These are phyloP conservation scores for Anastatica hierochuntica DNA, from an alignment of 345 rosid genomes.

Conservation along the genomic window DNA sequence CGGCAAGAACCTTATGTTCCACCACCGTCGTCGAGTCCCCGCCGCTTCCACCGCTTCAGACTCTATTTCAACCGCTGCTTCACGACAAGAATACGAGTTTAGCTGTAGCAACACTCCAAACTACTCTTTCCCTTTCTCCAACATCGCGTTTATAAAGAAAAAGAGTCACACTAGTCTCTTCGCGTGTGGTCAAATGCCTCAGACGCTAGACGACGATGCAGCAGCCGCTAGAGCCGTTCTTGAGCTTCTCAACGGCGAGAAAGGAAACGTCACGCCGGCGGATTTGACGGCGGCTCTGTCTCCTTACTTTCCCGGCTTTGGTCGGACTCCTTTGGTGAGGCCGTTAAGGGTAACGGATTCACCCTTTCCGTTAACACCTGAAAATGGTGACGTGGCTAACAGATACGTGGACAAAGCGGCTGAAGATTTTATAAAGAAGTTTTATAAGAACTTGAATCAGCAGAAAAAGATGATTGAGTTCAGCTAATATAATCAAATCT, in stretches of 20 bases:
- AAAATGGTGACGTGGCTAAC: conserved; percentile 39
- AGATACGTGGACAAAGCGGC: conserved; percentile 61
- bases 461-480: conserved; percentile 34
- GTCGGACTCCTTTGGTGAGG: conserved; percentile 67
- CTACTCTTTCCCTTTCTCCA: conserved; percentile 38
- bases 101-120: conserved; percentile 91
- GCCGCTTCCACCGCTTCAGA: conserved; percentile 12
- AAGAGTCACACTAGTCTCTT: conserved; percentile 37
- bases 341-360: conserved; percentile 90
- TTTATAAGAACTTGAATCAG: conserved; percentile 54
- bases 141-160: conserved; percentile 29
- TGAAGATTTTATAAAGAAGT: conserved; percentile 71
- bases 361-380: conserved; percentile 61
- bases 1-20: conserved; percentile 69
- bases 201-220: conserved; percentile 44
- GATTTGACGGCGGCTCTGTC: conserved; percentile 60
- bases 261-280: conserved; percentile 19
- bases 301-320: conserved; percentile 72
- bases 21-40: conserved; percentile 25
- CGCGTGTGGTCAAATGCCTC: conserved; percentile 52
- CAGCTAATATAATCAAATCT: not conserved
- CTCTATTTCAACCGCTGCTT: conserved; percentile 27
- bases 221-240: conserved; percentile 42
- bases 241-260: conserved; percentile 46
- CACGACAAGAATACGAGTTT: conserved; percentile 64